Base-by-base conservation (phyloP, 306 rosid genomes). In the Pterocarpus macrocarpus region DNA sequence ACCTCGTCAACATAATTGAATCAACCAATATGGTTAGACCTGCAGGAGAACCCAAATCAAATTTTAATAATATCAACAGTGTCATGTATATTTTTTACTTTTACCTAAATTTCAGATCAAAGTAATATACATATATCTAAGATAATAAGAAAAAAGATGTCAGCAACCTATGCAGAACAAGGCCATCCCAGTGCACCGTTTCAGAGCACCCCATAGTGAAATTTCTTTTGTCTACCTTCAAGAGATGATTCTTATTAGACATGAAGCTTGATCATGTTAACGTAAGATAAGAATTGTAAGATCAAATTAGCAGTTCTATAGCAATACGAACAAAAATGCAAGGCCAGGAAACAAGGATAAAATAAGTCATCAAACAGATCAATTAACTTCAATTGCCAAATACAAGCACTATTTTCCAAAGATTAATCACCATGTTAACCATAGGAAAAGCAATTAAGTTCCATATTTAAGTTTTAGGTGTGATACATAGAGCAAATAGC, bases 1-100 rank as follows among this genome's bases (percentile, higher is more conserved):
- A 84, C 86, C 92, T 91, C 87, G 80, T 92, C 99, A 97, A 95
- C 86, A 91, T 72, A 66, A 95, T 77, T 81, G 99, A 92, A 93
- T 95, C 99, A 71, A 91, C 81, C 82, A 90, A 73, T 45, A 89
- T 38, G 43, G 99, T 92, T 71, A 92, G 81, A 87, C 97, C 99
- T 95, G 94, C 63, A 65, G 61, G 59, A 65, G 85, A 75, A 80
- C 73, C 70, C 68, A 68, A 87, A 52, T 32, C 59, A 76, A 64
- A 63, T 55, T 73, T 68, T 64, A 56, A 39, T 58, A 62, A 47
- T 36, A 47, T 55, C 63, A 22, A 53, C 30, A 16, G 7, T 9
- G 50, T 53, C 61, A 56, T 47, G 8, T 67, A 80, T 2, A 30
- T 66, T 16, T 44, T 61, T 38, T 5, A 76, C 43, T 41, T 64